Evolutionary conservation across 257 asterid genomes (phyloP).

Genomic region (Nicotiana attenuata): DNA sequence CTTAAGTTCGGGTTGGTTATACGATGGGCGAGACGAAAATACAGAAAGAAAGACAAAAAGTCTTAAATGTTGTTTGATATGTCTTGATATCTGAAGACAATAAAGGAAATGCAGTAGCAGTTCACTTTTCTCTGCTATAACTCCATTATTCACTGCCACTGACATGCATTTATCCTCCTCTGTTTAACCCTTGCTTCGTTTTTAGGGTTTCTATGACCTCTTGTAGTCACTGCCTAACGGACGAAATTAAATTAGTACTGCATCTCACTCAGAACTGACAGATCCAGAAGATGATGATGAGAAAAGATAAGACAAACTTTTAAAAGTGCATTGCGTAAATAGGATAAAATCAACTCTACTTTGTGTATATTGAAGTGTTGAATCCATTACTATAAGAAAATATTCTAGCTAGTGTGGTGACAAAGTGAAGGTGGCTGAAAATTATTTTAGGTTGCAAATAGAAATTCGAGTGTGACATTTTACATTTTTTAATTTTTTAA

Average conservation of each 20-base stretch:
- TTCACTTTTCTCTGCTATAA: constrained; percentile 27
- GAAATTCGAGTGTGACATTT: background rate
- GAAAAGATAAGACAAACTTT: constrained; percentile 12
- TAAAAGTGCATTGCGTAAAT: background rate
- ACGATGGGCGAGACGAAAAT: background rate
- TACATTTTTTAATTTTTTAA: no score
- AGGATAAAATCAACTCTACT: background rate
- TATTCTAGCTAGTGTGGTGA: background rate
- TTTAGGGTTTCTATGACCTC: constrained; percentile 11
- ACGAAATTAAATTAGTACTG: constrained; percentile 2
- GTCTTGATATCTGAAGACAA: constrained; percentile 16
- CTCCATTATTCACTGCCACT: constrained; percentile 31
- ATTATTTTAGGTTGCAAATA: background rate
- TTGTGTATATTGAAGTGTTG: background rate
- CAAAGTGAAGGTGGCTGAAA: background rate
- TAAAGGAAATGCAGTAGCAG: constrained; percentile 19
- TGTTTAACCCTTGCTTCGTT: constrained; percentile 15
- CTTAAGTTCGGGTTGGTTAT: no score
- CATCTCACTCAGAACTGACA: constrained; percentile 10
- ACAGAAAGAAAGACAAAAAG: constrained; percentile 11
- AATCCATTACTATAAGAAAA: background rate
- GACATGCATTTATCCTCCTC: background rate
- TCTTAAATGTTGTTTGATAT: no score
- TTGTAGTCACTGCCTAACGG: constrained; percentile 4
- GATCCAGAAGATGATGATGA: constrained; percentile 10